A percentile compares a stretch with the other conserved stretches of the same genome.
Evolutionary conservation across 2,329 filamentous ascomycete species (phyloP).

Genomic region (Geosmithia putterillii): DNA sequence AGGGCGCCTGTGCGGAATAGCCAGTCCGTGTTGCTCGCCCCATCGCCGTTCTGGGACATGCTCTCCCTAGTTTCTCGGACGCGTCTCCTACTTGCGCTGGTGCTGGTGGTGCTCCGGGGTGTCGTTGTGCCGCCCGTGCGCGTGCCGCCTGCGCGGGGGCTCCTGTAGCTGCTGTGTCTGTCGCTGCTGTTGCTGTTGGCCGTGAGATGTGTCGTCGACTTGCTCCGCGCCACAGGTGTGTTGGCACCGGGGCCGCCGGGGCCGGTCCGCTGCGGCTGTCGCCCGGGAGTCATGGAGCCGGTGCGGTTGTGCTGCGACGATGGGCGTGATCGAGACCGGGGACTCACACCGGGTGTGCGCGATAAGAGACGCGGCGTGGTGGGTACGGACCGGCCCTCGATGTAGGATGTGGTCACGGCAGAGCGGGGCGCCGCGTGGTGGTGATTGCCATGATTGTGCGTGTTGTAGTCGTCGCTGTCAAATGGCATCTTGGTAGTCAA

Average conservation of each 20-base stretch:
- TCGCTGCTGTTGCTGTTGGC: background rate
- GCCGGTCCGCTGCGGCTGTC: too few relatives aligned
- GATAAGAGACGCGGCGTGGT: constrained; percentile 52
- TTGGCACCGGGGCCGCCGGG: constrained; percentile 28
- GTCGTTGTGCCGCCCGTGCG: too few relatives aligned
- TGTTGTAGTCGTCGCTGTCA: constrained; percentile 17
- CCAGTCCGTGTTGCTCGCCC: constrained; percentile 51
- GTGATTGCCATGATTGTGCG: too few relatives aligned
- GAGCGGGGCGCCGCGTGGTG: constrained; percentile 16
- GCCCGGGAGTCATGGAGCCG: constrained; percentile 22
- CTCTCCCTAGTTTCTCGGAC: too few relatives aligned
- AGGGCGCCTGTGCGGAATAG: constrained; percentile 49
- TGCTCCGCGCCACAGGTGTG: constrained; percentile 29
- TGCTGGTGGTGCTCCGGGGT: too few relatives aligned
- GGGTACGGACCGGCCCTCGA: constrained; percentile 50
- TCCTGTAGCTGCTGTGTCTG: background rate
- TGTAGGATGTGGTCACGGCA: constrained; percentile 33
- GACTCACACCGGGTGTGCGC: constrained; percentile 35
- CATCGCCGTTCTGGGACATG: too few relatives aligned
- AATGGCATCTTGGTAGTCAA: constrained; percentile 48
- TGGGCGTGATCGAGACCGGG: constrained; percentile 34
- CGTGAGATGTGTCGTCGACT: constrained; percentile 46
- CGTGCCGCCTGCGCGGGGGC: constrained; percentile 9
- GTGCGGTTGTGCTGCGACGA: constrained; percentile 30
- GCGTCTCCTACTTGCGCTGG: too few relatives aligned